These are phyloP conservation scores for Magnaporthales sp. DNA, from an alignment of 2,329 filamentous ascomycete species.

Conservation along the genomic window DNA sequence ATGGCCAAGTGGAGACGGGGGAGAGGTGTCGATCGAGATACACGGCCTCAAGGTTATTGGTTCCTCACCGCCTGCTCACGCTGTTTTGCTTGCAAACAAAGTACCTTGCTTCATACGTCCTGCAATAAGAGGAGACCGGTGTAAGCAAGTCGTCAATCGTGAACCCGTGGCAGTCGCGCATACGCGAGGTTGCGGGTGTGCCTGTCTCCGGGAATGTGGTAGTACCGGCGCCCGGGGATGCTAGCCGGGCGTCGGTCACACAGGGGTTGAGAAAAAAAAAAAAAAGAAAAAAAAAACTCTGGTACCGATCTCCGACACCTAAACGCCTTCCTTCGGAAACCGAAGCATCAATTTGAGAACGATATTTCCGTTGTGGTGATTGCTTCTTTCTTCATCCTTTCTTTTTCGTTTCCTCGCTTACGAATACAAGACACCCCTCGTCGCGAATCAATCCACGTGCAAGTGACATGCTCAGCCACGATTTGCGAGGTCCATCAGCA, in stretches of 20 bases:
- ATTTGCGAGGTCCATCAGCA: background rate
- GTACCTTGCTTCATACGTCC: background rate
- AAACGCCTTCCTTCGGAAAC: background rate
- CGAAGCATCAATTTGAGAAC: background rate
- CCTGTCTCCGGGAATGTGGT: background rate
- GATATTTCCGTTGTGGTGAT: background rate
- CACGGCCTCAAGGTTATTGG: background rate
- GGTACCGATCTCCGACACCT: background rate
- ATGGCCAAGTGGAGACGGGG: background rate
- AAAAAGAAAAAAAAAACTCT: too few species aligned
- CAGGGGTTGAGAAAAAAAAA: background rate
- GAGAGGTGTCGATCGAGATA: background rate
- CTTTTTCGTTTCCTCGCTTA: background rate
- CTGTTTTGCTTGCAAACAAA: too few species aligned
- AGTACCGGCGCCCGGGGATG: background rate
- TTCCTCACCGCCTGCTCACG: background rate
- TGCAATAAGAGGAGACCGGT: background rate
- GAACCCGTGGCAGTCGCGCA: background rate
- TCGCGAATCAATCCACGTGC: background rate
- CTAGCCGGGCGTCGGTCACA: background rate
- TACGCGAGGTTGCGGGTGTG: background rate
- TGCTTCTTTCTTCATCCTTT: background rate
- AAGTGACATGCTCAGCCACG: background rate
- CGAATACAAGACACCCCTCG: too few species aligned
- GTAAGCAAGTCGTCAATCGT: background rate